Evolutionary conservation across 2,329 filamentous ascomycete species (phyloP).

Genomic region (Neonectria neomacrospora): DNA sequence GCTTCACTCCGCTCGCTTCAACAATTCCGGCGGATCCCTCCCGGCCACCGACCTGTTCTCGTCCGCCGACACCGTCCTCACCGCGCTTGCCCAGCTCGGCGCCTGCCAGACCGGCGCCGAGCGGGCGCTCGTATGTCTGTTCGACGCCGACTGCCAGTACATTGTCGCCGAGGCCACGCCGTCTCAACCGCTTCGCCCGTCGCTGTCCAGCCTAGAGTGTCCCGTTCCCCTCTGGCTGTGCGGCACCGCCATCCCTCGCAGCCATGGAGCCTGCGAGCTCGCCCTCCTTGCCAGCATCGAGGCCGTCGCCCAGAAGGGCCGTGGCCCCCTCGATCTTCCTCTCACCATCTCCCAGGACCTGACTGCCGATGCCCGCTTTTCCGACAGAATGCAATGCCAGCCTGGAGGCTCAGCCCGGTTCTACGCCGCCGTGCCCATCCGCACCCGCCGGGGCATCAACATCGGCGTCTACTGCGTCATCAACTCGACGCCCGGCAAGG

Average conservation of each 20-base stretch:
- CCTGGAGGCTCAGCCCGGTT: slow-evolving; percentile 46
- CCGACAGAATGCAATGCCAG: slow-evolving; percentile 38
- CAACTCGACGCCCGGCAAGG: slow-evolving; percentile 18
- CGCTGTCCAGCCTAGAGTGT: slow-evolving; percentile 38
- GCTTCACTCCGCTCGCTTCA: slow-evolving; percentile 32
- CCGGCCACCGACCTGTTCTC: slow-evolving; percentile 42
- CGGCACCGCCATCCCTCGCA: slow-evolving; percentile 47
- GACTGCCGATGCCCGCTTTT: slow-evolving; percentile 45
- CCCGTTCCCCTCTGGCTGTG: slow-evolving; percentile 43
- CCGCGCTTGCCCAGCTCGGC: slow-evolving; percentile 62
- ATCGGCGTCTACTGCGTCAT: slow-evolving; percentile 55
- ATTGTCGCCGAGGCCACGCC: slow-evolving; percentile 63
- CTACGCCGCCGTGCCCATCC: slow-evolving; percentile 56
- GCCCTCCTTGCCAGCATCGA: slow-evolving; percentile 30
- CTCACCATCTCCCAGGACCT: slow-evolving; percentile 52
- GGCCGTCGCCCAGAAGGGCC: not conserved
- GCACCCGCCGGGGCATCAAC: slow-evolving; percentile 52
- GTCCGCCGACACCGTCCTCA: slow-evolving; percentile 55
- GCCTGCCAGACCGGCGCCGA: slow-evolving; percentile 55
- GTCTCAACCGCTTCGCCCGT: slow-evolving; percentile 48
- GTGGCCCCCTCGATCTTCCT: slow-evolving; percentile 35
- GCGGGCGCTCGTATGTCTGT: slow-evolving; percentile 61
- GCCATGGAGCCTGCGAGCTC: slow-evolving; percentile 45
- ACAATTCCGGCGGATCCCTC: slow-evolving; percentile 38
- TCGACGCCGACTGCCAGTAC: slow-evolving; percentile 60